These are phyloP conservation scores for Xylaria sp. DNA, from an alignment of 2,329 filamentous ascomycete species.

Conservation along the genomic window DNA sequence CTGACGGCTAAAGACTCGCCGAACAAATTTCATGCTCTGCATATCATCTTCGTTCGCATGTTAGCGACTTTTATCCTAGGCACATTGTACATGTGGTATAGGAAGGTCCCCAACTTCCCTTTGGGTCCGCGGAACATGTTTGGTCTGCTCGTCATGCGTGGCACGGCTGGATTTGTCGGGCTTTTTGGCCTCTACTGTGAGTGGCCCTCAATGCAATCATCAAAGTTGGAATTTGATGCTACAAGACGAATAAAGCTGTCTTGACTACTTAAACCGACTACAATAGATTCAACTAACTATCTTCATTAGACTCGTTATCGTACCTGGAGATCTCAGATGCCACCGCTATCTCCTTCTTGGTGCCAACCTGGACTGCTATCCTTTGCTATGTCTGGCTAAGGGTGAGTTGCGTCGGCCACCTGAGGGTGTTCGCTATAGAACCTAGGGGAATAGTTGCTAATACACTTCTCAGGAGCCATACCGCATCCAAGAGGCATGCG, in stretches of 20 bases:
- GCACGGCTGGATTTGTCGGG: slow-evolving; percentile 67
- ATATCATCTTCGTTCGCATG: slow-evolving; percentile 53
- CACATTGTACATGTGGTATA: slow-evolving; percentile 49
- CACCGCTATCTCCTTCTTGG: slow-evolving; percentile 79
- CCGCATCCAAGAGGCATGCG: slow-evolving; percentile 71
- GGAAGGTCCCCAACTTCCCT: slow-evolving; percentile 64
- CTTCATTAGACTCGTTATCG: slow-evolving; percentile 51
- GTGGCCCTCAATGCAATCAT: neutral
- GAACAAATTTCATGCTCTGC: slow-evolving; percentile 48
- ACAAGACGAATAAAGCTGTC: neutral
- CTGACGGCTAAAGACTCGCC: slow-evolving; percentile 39
- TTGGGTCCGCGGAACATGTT: slow-evolving; percentile 68
- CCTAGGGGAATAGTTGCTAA: neutral
- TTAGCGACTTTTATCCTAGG: slow-evolving; percentile 45
- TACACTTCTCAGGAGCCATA: slow-evolving; percentile 70
- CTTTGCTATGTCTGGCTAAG: slow-evolving; percentile 64
- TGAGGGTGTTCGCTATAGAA: neutral
- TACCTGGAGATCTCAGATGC: slow-evolving; percentile 80
- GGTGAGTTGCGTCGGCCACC: slow-evolving; percentile 28
- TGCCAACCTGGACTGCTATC: slow-evolving; percentile 70
- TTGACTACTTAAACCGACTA: neutral
- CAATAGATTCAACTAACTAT: neutral
- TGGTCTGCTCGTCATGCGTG: slow-evolving; percentile 66
- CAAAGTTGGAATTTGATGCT: neutral
- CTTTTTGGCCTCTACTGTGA: slow-evolving; percentile 63